Conservation (phyloP, 148 eudicot species). For the Rhododendron griersonianum region DNA sequence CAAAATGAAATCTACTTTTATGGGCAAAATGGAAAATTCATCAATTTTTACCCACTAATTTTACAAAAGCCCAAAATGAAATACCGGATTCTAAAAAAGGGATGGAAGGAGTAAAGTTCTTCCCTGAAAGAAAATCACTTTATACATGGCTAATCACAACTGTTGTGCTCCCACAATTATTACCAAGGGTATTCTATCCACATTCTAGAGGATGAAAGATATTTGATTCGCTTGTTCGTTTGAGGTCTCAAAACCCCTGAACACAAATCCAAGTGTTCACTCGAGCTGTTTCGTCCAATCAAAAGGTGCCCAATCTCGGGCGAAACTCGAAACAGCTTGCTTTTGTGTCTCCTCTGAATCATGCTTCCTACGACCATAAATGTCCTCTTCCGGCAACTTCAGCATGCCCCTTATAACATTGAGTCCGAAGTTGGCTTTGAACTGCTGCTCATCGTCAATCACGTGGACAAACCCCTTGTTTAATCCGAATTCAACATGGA, state of each 20-base stretch:
- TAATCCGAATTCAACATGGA: slow-evolving; percentile 86
- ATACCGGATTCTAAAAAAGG: too few species aligned
- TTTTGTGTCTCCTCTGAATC: slow-evolving; percentile 67
- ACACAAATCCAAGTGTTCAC: background rate
- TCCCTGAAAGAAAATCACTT: background rate
- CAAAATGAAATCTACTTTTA: too few species aligned
- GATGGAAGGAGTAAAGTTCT: too few species aligned
- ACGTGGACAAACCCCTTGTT: slow-evolving; percentile 87
- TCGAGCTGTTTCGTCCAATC: slow-evolving; percentile 95
- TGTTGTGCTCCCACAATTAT: background rate
- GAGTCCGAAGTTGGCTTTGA: slow-evolving; percentile 73
- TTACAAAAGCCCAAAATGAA: too few species aligned
- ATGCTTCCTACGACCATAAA: slow-evolving; percentile 64
- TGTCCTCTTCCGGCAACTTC: slow-evolving; percentile 63
- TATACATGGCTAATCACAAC: background rate
- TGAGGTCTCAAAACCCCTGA: too few species aligned
- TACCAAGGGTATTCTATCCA: background rate
- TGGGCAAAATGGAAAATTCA: too few species aligned
- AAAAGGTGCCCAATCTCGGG: slow-evolving; percentile 69
- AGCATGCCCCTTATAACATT: slow-evolving; percentile 87
- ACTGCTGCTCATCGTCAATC: slow-evolving; percentile 68
- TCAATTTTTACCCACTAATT: too few species aligned
- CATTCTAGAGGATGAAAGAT: background rate
- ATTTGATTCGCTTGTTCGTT: too few species aligned
- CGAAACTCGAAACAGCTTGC: slow-evolving; percentile 57